These are phyloP conservation scores for Desmodesmus armatus DNA, from an alignment of 139 green algal species.

Conservation along the genomic window DNA sequence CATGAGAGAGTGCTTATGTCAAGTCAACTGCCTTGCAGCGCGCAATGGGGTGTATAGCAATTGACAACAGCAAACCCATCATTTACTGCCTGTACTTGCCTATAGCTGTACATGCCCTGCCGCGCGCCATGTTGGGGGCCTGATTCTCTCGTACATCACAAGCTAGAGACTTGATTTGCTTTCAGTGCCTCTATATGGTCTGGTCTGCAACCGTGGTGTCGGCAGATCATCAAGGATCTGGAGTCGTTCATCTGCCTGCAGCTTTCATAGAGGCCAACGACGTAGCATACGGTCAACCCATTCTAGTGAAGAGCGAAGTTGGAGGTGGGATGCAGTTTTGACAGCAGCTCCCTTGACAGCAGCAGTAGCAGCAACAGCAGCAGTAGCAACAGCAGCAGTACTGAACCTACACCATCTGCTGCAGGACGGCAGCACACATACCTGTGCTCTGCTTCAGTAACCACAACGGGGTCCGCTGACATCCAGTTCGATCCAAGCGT, in stretches of 20 bases:
- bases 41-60: too few species aligned
- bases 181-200: too few species aligned
- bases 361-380: conserved; percentile 9
- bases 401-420: background rate
- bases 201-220: too few species aligned
- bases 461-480: background rate
- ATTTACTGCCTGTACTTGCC: too few species aligned
- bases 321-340: background rate
- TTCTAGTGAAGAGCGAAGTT: background rate
- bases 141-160: too few species aligned
- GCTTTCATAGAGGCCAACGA: background rate
- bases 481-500: conserved; percentile 8
- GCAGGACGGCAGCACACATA: background rate
- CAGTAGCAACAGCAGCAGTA: background rate
- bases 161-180: too few species aligned
- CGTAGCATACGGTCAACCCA: conserved; percentile 17
- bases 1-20: too few species aligned
- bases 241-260: background rate
- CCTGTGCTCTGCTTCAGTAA: conserved; percentile 14
- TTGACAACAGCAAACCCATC: too few species aligned
- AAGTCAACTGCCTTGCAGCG: too few species aligned
- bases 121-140: too few species aligned
- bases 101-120: too few species aligned
- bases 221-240: too few species aligned
- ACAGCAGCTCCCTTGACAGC: background rate